These are phyloP conservation scores for Populus davidiana DNA, from an alignment of 345 rosid genomes.

Conservation along the genomic window DNA sequence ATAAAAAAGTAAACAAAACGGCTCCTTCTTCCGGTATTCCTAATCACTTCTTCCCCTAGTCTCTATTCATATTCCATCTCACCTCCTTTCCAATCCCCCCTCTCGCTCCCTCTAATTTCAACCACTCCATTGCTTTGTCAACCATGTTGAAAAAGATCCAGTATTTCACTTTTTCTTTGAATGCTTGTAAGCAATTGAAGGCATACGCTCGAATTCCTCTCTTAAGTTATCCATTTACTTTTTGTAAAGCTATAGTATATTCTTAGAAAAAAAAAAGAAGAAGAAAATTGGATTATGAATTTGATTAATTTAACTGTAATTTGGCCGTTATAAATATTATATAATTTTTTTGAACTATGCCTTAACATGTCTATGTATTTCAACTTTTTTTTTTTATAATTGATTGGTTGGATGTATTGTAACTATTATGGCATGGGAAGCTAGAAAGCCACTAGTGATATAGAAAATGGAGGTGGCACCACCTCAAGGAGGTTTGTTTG, in stretches of 20 bases:
- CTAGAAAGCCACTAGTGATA: conserved; percentile 50
- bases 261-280: background rate
- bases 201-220: conserved; percentile 71
- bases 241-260: conserved; percentile 3
- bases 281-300: no score
- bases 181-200: conserved; percentile 70
- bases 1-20: no score
- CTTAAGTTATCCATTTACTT: conserved; percentile 24
- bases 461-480: conserved; percentile 56
- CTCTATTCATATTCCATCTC: no score
- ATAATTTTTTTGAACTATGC: background rate
- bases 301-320: conserved; percentile 1
- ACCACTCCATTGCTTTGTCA: no score
- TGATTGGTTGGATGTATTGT: background rate
- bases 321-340: background rate
- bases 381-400: background rate
- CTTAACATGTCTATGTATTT: background rate
- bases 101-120: no score
- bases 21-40: no score
- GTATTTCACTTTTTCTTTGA: conserved; percentile 69
- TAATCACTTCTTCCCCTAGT: no score
- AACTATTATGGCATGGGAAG: conserved; percentile 58
- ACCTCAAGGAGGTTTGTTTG: conserved; percentile 47
- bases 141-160: no score
- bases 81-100: no score